Conservation (phyloP, 1,284 basidiomycete genomes). For the Rhodotorula sp. region DNA sequence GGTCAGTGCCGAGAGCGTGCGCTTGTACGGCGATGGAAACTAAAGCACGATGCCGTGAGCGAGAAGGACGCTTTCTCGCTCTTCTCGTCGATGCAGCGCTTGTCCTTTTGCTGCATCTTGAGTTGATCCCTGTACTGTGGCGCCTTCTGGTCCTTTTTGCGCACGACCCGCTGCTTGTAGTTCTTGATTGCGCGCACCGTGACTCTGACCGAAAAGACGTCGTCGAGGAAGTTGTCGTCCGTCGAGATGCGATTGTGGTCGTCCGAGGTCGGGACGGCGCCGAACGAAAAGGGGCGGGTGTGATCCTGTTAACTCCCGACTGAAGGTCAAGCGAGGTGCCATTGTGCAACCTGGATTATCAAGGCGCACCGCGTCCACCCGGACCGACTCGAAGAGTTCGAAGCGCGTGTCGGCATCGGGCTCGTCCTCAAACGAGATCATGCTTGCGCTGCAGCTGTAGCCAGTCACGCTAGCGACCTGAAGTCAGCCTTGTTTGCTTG, state of each 20-base stretch:
- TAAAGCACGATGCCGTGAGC: too few species aligned
- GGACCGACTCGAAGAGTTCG: rapidly evolving
- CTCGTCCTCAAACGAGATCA: neutral
- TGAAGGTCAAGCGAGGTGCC: neutral
- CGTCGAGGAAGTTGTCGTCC: neutral
- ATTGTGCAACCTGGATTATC: too few species aligned
- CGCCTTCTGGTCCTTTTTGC: too few species aligned
- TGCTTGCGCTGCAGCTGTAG: neutral
- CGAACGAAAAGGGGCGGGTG: neutral
- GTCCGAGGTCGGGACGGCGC: neutral
- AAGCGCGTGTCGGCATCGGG: neutral
- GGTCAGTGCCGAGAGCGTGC: too few species aligned
- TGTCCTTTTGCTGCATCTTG: too few species aligned
- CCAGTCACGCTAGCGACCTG: neutral
- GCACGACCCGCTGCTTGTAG: neutral
- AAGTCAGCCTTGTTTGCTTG: neutral
- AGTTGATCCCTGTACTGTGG: too few species aligned
- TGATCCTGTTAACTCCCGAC: neutral
- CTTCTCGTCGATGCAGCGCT: too few species aligned
- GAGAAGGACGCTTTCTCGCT: too few species aligned
- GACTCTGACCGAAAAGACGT: neutral
- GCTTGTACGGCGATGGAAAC: too few species aligned
- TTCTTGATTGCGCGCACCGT: neutral
- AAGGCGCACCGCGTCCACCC: neutral
- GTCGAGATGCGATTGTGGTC: neutral